Conservation (phyloP, 495 filamentous ascomycete genomes). For the Filosporella fistucella region DNA sequence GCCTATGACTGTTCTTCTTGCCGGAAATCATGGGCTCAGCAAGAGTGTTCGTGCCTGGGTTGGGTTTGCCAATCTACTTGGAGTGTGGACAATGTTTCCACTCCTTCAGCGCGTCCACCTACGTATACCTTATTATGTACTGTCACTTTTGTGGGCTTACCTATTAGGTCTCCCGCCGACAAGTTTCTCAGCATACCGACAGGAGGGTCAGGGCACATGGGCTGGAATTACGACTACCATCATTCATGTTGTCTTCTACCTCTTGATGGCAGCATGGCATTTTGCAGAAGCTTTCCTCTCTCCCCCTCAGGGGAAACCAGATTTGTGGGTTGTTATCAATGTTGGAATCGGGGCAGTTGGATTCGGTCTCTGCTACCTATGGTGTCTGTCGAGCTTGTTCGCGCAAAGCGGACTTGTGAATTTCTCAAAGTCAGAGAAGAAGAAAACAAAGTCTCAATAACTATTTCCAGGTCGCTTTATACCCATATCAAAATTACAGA, state of each 20-base stretch:
- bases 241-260: constrained; percentile 71
- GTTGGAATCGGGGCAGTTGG: constrained; percentile 79
- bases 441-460: constrained; percentile 19
- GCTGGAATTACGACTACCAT: constrained; percentile 53
- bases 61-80: constrained; percentile 86
- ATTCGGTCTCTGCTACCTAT: constrained; percentile 82
- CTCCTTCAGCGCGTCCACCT: constrained; percentile 82
- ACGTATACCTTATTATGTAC: constrained; percentile 74
- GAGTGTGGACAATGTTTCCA: constrained; percentile 91
- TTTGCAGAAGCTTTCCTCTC: constrained; percentile 60
- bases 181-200: constrained; percentile 61
- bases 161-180: constrained; percentile 81
- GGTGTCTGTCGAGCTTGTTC: constrained; percentile 75
- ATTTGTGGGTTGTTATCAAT: constrained; percentile 90
- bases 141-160: constrained; percentile 85
- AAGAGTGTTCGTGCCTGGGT: constrained; percentile 81
- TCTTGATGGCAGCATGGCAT: constrained; percentile 76
- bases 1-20: constrained; percentile 84
- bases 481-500: constrained; percentile 8
- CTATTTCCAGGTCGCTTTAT: constrained; percentile 14
- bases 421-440: constrained; percentile 12
- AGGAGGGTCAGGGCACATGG: constrained; percentile 33
- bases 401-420: constrained; percentile 34
- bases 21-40: constrained; percentile 67
- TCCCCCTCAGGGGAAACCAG: constrained; percentile 73